Evolutionary conservation across 306 rosid genomes (phyloP).

Genomic region (Urtica urens): DNA sequence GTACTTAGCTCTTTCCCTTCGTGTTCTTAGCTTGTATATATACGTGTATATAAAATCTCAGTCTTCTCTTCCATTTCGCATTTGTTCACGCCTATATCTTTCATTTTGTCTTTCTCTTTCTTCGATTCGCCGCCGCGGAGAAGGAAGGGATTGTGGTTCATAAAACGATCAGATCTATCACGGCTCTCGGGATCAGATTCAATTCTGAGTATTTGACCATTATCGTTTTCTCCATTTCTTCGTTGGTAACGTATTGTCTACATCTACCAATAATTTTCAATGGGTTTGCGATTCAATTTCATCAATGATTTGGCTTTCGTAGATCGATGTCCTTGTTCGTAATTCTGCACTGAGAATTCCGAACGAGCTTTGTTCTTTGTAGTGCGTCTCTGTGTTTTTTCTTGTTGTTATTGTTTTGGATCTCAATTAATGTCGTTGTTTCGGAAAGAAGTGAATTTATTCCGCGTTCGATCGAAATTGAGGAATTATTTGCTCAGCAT

Average conservation of each 20-base stretch:
- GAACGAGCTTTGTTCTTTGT: background rate
- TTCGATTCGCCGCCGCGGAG: conserved; percentile 30
- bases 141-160: conserved; percentile 4
- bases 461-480: background rate
- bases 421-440: background rate
- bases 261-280: background rate
- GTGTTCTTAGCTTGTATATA: conserved; percentile 2
- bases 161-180: background rate
- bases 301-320: background rate
- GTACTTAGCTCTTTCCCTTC: background rate
- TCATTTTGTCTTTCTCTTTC: background rate
- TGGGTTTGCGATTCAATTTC: background rate
- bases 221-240: background rate
- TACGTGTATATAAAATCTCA: conserved; percentile 1
- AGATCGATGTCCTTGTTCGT: background rate
- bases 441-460: background rate
- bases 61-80: background rate
- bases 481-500: background rate
- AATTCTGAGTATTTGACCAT: background rate
- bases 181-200: background rate
- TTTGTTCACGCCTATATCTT: background rate
- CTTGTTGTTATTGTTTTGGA: background rate
- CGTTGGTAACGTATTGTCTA: background rate
- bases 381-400: background rate
- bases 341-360: background rate